These are phyloP conservation scores for Clitopilus hobsonii DNA, from an alignment of 768 basidiomycete species.

Conservation along the genomic window DNA sequence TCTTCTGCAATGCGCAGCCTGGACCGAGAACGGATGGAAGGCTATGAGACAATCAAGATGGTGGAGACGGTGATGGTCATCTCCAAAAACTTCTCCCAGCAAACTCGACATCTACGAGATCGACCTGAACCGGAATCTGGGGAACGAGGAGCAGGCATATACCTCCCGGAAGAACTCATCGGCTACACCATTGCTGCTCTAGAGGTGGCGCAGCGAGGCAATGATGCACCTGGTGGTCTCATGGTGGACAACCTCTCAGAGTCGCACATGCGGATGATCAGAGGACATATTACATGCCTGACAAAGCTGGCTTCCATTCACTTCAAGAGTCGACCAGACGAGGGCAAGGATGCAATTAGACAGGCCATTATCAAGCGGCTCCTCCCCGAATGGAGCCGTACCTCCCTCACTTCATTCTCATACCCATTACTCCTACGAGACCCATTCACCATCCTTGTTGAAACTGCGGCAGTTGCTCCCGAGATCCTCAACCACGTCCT, in stretches of 20 bases:
- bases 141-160: conserved; percentile 80
- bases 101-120: conserved; percentile 79
- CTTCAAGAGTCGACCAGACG: conserved; percentile 67
- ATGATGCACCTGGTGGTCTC: conserved; percentile 38
- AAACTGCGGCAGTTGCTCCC: conserved; percentile 86
- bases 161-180: conserved; percentile 87
- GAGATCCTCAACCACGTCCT: conserved; percentile 87
- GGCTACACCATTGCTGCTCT: conserved; percentile 83
- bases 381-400: conserved; percentile 87
- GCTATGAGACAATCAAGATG: conserved; percentile 69
- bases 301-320: conserved; percentile 60
- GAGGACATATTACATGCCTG: conserved; percentile 70
- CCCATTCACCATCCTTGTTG: conserved; percentile 85
- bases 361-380: conserved; percentile 88
- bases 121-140: conserved; percentile 65
- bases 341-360: conserved; percentile 70
- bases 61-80: conserved; percentile 82
- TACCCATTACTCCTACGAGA: conserved; percentile 86
- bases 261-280: conserved; percentile 69
- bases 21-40: conserved; percentile 44
- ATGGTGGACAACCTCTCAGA: conserved; percentile 79
- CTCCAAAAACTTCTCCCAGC: conserved; percentile 75
- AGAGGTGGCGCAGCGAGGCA: conserved; percentile 78
- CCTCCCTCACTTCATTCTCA: conserved; percentile 77
- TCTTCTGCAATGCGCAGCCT: conserved; percentile 39